Conservation (phyloP, 805 yeast species). For the Hanseniaspora hatyaiensis region DNA sequence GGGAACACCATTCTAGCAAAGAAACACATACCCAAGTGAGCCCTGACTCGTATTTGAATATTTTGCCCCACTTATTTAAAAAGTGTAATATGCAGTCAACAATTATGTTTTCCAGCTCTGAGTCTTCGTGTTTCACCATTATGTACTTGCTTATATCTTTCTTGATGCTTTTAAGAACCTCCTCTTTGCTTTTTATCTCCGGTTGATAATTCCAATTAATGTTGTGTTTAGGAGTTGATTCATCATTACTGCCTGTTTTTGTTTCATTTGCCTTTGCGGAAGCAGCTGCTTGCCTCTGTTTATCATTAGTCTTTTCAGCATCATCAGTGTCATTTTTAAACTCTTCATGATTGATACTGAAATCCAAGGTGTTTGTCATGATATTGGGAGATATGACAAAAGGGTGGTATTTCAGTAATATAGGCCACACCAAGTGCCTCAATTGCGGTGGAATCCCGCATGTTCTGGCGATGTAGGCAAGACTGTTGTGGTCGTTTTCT, state of each 20-base stretch:
- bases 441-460: conserved; percentile 76
- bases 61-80: conserved; percentile 63
- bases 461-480: conserved; percentile 71
- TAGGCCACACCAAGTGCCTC: conserved; percentile 75
- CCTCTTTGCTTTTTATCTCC: conserved; percentile 20
- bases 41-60: conserved; percentile 68
- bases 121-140: conserved; percentile 29
- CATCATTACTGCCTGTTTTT: conserved; percentile 26
- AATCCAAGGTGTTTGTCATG: conserved; percentile 39
- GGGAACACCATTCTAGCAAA: conserved; percentile 81
- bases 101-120: conserved; percentile 10
- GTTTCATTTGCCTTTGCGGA: conserved; percentile 6
- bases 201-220: conserved; percentile 15
- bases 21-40: conserved; percentile 81
- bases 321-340: not conserved
- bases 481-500: conserved; percentile 54
- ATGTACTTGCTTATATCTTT: conserved; percentile 54
- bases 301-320: not conserved
- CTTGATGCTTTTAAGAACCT: conserved; percentile 33
- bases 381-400: conserved; percentile 67
- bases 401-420: conserved; percentile 70
- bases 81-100: conserved; percentile 38
- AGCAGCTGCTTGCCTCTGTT: not conserved
- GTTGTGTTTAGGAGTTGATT: conserved; percentile 24
- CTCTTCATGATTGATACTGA: conserved; percentile 15